Percentiles rank a stretch among this genome's conserved stretches.
Evolutionary conservation across 1,284 basidiomycete genomes (phyloP).

Genomic region (Mixia osmundae): DNA sequence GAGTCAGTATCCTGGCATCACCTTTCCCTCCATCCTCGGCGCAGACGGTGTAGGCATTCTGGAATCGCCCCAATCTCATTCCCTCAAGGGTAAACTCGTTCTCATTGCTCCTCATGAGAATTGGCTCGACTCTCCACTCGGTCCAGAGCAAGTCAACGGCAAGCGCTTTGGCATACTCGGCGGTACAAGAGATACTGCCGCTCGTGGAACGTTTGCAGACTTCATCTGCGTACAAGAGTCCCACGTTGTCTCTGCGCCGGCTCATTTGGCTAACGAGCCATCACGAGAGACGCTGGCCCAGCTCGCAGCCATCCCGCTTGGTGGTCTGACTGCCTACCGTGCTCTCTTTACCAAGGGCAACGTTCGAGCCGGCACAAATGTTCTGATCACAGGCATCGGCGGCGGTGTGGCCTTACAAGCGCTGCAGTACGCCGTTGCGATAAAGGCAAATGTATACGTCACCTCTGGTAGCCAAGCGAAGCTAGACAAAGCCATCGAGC

Average conservation of each 20-base stretch:
- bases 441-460: constrained; percentile 56
- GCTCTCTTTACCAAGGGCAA: constrained; percentile 44
- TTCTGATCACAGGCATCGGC: constrained; percentile 36
- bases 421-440: constrained; percentile 47
- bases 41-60: constrained; percentile 16
- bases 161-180: constrained; percentile 15
- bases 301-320: constrained; percentile 50
- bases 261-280: constrained; percentile 38
- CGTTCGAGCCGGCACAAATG: constrained; percentile 38
- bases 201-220: constrained; percentile 44
- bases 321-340: constrained; percentile 58
- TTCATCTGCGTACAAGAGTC: constrained; percentile 48
- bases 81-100: constrained; percentile 11
- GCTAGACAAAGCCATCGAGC: constrained; percentile 34
- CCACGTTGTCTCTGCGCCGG: constrained; percentile 40
- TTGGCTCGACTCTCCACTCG: constrained; percentile 11
- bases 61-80: constrained; percentile 10
- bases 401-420: constrained; percentile 57
- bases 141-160: constrained; percentile 11
- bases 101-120: constrained; percentile 11
- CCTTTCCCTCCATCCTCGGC: constrained; percentile 14
- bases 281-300: constrained; percentile 20
- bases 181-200: constrained; percentile 9
- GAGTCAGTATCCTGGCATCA: constrained; percentile 13
- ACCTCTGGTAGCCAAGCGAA: constrained; percentile 48